Conservation (phyloP, 371 early-diverging fungal species). For the Sporodiniella umbellata region DNA sequence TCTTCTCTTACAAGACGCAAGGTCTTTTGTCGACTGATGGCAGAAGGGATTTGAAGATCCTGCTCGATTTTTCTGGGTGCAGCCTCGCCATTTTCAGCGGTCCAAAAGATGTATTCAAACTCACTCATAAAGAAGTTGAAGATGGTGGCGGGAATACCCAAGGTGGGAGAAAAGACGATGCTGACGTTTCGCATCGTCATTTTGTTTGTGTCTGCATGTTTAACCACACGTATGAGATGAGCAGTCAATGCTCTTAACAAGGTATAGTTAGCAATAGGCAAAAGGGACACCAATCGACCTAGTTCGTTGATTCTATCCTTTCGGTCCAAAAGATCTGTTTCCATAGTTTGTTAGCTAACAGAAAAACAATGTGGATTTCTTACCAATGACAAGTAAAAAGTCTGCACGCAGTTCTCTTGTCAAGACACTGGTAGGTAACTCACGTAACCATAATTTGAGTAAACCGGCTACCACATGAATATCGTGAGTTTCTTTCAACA, state of each 20-base stretch:
- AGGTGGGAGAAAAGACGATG: conserved; percentile 72
- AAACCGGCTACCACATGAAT: conserved; percentile 84
- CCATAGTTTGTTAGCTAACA: conserved; percentile 51
- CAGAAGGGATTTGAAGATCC: conserved; percentile 2
- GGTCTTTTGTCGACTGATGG: conserved; percentile 20
- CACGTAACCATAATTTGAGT: conserved; percentile 81
- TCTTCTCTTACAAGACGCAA: conserved; percentile 29
- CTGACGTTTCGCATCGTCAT: conserved; percentile 76
- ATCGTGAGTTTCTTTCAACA: conserved; percentile 62
- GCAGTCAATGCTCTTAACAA: conserved; percentile 61
- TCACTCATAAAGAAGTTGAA: conserved; percentile 70
- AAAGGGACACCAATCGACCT: conserved; percentile 44
- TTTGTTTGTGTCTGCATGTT: conserved; percentile 60
- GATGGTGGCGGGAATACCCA: conserved; percentile 67
- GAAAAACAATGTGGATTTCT: too few relatives aligned
- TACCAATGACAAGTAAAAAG: conserved; percentile 66
- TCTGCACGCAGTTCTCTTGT: conserved; percentile 66
- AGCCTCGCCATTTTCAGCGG: conserved; percentile 39
- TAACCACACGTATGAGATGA: conserved; percentile 64
- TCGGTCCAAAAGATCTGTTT: conserved; percentile 55
- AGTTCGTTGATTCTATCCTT: conserved; percentile 60
- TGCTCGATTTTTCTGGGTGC: conserved; percentile 28
- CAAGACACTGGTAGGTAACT: conserved; percentile 73
- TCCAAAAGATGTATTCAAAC: conserved; percentile 62
- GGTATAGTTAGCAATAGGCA: conserved; percentile 14